A percentile compares a stretch with the other conserved stretches of the same genome.
Evolutionary conservation across 352 stramenopile species (phyloP).

Genomic region (Globisporangium radiosum): DNA sequence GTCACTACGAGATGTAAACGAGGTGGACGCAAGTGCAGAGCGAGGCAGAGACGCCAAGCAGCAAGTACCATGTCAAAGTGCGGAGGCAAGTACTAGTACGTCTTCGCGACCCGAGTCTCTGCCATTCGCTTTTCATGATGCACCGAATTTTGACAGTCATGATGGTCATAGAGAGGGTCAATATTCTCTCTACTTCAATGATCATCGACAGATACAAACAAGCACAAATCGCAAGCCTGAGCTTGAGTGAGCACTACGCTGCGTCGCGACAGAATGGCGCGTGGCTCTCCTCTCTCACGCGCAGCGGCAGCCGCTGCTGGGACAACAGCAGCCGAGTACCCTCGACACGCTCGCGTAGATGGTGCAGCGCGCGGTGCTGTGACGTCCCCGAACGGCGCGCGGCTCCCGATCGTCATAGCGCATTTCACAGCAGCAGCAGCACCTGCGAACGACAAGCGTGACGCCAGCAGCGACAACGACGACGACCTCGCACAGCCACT

Average conservation of each 20-base stretch:
- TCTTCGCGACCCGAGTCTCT: too few relatives aligned
- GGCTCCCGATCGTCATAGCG: background rate
- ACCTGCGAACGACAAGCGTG: background rate
- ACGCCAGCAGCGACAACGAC: background rate
- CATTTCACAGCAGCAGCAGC: background rate
- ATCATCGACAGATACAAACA: background rate
- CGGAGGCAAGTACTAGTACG: too few relatives aligned
- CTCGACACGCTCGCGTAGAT: background rate
- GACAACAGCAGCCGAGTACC: background rate
- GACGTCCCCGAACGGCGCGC: background rate
- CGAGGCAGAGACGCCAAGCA: too few relatives aligned
- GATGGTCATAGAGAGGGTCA: too few relatives aligned
- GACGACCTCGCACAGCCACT: slow-evolving; percentile 7
- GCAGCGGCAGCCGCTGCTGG: background rate
- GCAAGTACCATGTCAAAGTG: too few relatives aligned
- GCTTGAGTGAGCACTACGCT: too few relatives aligned
- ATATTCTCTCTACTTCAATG: too few relatives aligned
- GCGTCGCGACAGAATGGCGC: background rate
- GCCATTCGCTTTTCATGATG: too few relatives aligned
- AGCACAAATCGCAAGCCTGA: background rate
- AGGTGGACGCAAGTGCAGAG: too few relatives aligned
- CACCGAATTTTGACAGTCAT: too few relatives aligned
- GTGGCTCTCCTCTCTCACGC: background rate
- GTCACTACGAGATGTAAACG: too few relatives aligned
- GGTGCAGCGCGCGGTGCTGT: background rate